Evolutionary conservation across 805 yeast species (phyloP).

Genomic region (Wickerhamiella slavikovae): DNA sequence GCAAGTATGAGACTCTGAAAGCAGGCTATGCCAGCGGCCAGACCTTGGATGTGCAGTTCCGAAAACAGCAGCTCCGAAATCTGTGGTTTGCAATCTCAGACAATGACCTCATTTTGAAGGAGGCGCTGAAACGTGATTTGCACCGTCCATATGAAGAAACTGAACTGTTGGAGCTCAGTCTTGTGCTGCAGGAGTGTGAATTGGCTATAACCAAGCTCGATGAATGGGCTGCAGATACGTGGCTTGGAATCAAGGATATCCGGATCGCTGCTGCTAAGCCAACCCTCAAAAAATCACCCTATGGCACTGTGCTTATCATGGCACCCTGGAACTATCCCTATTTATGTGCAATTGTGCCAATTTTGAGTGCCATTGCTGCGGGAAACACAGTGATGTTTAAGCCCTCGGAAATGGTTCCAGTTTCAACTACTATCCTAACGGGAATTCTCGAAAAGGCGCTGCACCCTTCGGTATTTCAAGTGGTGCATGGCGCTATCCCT

Average conservation of each 20-base stretch:
- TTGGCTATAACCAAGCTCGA: conserved; percentile 38
- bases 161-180: conserved; percentile 32
- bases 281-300: conserved; percentile 15
- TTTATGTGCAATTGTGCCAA: conserved; percentile 37
- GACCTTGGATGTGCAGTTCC: conserved; percentile 29
- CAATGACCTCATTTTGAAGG: conserved; percentile 30
- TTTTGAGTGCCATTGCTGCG: conserved; percentile 64
- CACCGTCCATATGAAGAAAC: conserved; percentile 47
- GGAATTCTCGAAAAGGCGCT: conserved; percentile 30
- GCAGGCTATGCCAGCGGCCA: conserved; percentile 26
- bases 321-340: conserved; percentile 73
- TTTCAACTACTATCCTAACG: conserved; percentile 35
- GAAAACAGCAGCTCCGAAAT: conserved; percentile 45
- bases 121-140: conserved; percentile 47
- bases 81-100: conserved; percentile 44
- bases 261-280: conserved; percentile 7
- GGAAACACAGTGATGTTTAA: conserved; percentile 68
- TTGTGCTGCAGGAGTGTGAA: conserved; percentile 32
- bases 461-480: conserved; percentile 34
- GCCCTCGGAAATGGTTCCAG: conserved; percentile 54
- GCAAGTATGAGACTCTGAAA: conserved; percentile 24
- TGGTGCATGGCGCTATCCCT: conserved; percentile 53
- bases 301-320: conserved; percentile 53
- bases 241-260: conserved; percentile 12
- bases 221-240: conserved; percentile 36